Evolutionary conservation across 2,329 filamentous ascomycete genomes (phyloP).

Genomic region (Fusarium burgessii): DNA sequence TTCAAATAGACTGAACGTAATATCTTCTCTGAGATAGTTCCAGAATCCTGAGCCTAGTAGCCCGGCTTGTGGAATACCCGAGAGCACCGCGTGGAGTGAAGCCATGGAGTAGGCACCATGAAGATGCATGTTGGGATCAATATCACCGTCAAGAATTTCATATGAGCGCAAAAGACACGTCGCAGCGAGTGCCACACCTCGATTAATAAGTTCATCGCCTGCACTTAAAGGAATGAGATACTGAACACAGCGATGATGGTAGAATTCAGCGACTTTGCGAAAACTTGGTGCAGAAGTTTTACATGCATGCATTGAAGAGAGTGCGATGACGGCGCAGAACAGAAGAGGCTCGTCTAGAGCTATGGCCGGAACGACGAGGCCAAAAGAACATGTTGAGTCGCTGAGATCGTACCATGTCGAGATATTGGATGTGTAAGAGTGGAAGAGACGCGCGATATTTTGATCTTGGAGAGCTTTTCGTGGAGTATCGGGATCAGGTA

Average conservation of each 20-base stretch:
- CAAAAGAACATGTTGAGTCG: constrained; percentile 53
- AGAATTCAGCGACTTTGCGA: constrained; percentile 51
- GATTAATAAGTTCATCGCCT: constrained; percentile 47
- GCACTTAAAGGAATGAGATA: constrained; percentile 54
- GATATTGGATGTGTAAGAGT: constrained; percentile 54
- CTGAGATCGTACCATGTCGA: constrained; percentile 63
- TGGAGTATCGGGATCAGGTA: constrained; percentile 38
- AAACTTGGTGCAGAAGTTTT: constrained; percentile 48
- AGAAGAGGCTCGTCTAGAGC: constrained; percentile 57
- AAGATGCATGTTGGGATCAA: constrained; percentile 59
- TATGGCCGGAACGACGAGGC: constrained; percentile 49
- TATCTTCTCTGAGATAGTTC: constrained; percentile 65
- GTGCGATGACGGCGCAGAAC: constrained; percentile 58
- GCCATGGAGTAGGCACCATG: constrained; percentile 61
- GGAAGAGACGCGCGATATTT: constrained; percentile 53
- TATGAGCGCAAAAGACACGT: constrained; percentile 62
- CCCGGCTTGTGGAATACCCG: constrained; percentile 40
- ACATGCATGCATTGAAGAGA: constrained; percentile 57
- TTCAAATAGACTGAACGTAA: constrained; percentile 64
- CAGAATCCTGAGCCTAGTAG: constrained; percentile 59
- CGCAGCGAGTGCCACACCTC: constrained; percentile 58
- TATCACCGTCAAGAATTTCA: constrained; percentile 59
- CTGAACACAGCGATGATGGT: constrained; percentile 56
- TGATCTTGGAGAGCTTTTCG: constrained; percentile 47
- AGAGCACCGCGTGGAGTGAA: constrained; percentile 44